These are phyloP conservation scores for Leptographium wingfieldii DNA, from an alignment of 2,329 filamentous ascomycete genomes.

Conservation along the genomic window DNA sequence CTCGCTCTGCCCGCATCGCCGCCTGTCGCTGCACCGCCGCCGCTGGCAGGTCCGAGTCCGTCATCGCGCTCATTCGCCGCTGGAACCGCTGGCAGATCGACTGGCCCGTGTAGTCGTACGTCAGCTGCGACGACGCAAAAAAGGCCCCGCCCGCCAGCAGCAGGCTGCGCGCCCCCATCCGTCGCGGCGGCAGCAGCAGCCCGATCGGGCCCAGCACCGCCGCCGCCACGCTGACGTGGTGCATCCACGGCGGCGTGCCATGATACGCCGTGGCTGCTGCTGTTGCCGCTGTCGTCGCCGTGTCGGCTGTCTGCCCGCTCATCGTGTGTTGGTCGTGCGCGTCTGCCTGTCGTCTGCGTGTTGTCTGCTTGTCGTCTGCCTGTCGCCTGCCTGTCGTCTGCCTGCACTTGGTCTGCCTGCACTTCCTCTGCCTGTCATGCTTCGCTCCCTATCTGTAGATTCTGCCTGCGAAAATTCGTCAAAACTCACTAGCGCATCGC, in stretches of 20 bases:
- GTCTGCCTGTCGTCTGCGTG: too few relatives aligned
- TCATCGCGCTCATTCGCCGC: constrained; percentile 22
- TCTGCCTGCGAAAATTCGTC: too few relatives aligned
- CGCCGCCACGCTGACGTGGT: constrained; percentile 34
- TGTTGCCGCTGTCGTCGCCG: background rate
- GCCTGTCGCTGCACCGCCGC: constrained; percentile 33
- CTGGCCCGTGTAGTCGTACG: constrained; percentile 42
- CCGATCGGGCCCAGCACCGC: constrained; percentile 34
- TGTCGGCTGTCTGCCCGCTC: background rate
- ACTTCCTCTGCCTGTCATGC: too few relatives aligned
- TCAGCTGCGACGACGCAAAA: constrained; percentile 41
- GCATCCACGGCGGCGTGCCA: constrained; percentile 23
- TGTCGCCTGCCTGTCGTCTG: too few relatives aligned
- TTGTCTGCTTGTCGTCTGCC: too few relatives aligned
- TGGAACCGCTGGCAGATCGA: constrained; percentile 37
- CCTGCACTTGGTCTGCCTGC: too few relatives aligned
- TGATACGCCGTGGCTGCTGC: constrained; percentile 6
- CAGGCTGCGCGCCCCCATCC: constrained; percentile 34
- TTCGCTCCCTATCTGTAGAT: background rate
- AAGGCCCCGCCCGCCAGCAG: constrained; percentile 38
- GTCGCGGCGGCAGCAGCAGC: constrained; percentile 39
- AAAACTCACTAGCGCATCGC: background rate
- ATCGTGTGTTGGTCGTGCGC: background rate
- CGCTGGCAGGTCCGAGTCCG: constrained; percentile 34
- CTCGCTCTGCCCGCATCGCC: constrained; percentile 33